Evolutionary conservation across 495 filamentous ascomycete species (phyloP).

Genomic region (Xylaria cubensis): DNA sequence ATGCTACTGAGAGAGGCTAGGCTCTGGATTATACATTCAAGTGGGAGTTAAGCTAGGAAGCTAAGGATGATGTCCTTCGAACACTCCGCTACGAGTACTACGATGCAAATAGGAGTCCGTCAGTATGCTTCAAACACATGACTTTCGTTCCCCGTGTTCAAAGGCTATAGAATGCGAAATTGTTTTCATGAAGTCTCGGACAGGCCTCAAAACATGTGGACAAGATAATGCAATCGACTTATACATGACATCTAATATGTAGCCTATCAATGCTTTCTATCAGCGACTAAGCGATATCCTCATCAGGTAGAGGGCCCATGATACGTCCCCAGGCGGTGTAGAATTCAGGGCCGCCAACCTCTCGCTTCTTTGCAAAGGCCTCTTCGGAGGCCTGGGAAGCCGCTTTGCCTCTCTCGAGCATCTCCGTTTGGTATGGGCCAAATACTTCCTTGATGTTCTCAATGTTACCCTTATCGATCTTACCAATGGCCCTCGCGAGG

Average conservation of each 20-base stretch:
- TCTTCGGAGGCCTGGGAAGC: conserved; percentile 31
- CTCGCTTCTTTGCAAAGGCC: conserved; percentile 28
- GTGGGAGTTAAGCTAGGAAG: too few species aligned
- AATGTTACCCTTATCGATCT: conserved; percentile 22
- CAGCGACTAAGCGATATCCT: conserved; percentile 18
- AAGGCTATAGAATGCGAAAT: too few species aligned
- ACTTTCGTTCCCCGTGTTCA: too few species aligned
- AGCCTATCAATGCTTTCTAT: not conserved
- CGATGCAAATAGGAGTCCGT: too few species aligned
- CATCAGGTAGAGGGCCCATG: conserved; percentile 31
- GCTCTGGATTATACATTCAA: not conserved
- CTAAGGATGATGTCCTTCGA: too few species aligned
- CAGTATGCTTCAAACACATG: too few species aligned
- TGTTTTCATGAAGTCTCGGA: too few species aligned
- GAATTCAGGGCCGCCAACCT: conserved; percentile 17
- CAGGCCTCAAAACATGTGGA: too few species aligned
- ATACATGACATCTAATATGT: too few species aligned
- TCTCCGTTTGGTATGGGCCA: conserved; percentile 33
- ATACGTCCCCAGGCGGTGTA: conserved; percentile 30
- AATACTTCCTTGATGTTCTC: conserved; percentile 28
- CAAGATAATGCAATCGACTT: too few species aligned
- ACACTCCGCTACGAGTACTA: too few species aligned
- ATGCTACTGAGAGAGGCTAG: not conserved
- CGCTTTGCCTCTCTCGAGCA: conserved; percentile 32
- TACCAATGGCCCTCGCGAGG: conserved; percentile 23